Evolutionary conservation across 2,329 filamentous ascomycete species (phyloP), one percentile per base, ranked within the genome.

Genomic region (Madurella fahalii): DNA sequence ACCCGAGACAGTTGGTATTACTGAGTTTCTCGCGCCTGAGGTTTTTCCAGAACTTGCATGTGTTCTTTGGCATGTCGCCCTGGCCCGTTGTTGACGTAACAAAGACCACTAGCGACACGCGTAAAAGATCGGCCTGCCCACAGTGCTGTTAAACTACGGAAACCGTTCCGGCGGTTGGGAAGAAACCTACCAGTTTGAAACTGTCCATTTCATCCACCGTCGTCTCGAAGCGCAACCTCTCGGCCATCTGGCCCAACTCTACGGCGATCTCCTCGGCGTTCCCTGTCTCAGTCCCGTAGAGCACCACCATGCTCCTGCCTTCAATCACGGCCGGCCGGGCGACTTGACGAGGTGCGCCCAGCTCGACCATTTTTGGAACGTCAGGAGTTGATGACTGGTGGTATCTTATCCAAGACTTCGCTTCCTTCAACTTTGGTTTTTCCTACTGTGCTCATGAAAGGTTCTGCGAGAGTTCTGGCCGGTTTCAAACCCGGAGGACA

Each of bases 251-350:
- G 40, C 86, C 89, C 58, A 97, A 75, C 68, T 96, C 90, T 65
- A 90, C 85, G 17, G 94, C 93, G 59, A 93, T 83, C 71, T 97
- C 93, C 71, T 96, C 89, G 52, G 90, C 87, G 67, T 94, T 96
- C 53, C 94, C 94, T 18, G 92, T 97, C 75, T 99, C 94, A 40
- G 93, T 95, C 52, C 90, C 94, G 72, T 96, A 99, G 34, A 95
- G 79, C 54, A 99, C 79, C 61, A 95, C 81, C 47, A 81, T 70
- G 55, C 72, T 74, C 61, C 80, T 70, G 40, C 52, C 60, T 37
- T 52, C 52, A 8, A 58, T 42, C 30, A 40, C 39, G 2, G 40
- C 52, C 13, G 62, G 54, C 37, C 57, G 47, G 13, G 50, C 40
- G 17, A 43, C 43, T 16, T 47, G 42, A 4, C 9, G 18, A 5